A percentile compares a stretch with the other conserved stretches of the same genome.
Evolutionary conservation across 108 stramenopile species (phyloP).

Genomic region (Pseudonitzschia delicatissima): DNA sequence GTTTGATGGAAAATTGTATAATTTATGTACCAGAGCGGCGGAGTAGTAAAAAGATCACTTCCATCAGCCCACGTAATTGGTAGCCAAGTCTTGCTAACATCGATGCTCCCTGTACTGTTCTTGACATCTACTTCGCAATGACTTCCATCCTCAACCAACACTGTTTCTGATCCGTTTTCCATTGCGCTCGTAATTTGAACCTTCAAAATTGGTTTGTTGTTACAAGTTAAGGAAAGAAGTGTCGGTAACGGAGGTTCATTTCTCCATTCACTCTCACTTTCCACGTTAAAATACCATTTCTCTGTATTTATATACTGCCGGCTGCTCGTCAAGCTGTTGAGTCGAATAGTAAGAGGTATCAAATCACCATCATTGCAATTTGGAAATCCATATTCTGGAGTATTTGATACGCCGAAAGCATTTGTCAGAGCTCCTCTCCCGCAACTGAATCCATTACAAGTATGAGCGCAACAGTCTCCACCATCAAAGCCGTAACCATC

Average conservation of each 20-base stretch:
- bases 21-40: not conserved
- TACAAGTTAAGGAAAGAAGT: not conserved
- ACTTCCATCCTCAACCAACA: not conserved
- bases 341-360: not conserved
- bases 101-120: too few relatives aligned
- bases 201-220: not conserved
- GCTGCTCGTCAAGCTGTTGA: not conserved
- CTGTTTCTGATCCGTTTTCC: not conserved
- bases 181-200: not conserved
- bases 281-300: not conserved
- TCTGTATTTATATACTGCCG: not conserved
- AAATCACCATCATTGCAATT: not conserved
- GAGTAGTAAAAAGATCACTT: too few relatives aligned
- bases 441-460: not conserved
- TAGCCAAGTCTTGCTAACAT: too few relatives aligned
- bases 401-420: not conserved
- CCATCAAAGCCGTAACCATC: not conserved
- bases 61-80: too few relatives aligned
- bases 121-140: not conserved
- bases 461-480: constrained; percentile 5
- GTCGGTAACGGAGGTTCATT: not conserved
- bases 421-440: not conserved
- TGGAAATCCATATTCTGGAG: not conserved
- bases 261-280: not conserved
- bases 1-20: constrained; percentile 5